Evolutionary conservation across 305 asterid genomes (phyloP), one percentile per base, ranked within the genome.

Genomic region (Fraxinus albicans): DNA sequence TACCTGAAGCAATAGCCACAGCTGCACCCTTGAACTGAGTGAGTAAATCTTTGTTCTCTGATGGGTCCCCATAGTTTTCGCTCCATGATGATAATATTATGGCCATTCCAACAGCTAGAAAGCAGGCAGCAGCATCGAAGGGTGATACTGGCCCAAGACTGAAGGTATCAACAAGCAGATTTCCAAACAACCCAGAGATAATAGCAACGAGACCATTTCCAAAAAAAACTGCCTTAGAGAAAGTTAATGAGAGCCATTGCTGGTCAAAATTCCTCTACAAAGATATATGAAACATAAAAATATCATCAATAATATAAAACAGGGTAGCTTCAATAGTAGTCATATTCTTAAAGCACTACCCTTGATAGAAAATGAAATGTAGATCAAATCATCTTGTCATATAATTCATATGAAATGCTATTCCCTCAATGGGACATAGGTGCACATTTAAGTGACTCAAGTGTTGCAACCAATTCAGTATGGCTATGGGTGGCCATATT

Each of bases 181-280:
- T 96, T 76, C 99, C 99, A 76, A 96, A 92, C 85, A 96, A 89
- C 58, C 99, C 99, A 86, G 99, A 36, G 63, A 96, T 35, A 83
- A 94, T 96, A 19, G 99, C 99, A 86, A 96, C 94, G 84, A 96
- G 98, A 75, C 99, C 99, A 85, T 96, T 96, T 44, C 99, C 99
- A 55, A 96, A 94, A 88, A 96, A 94, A 86, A 94, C 90, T 81
- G 99, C 99, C 91, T 96, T 94, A 63, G 99, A 93, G 89, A 96
- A 96, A 86, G 98, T 96, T 73, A 96, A 23, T 34, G 99, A 96
- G 84, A 96, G 98, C 98, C 99, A 96, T 83, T 94, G 99, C 83
- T 85, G 91, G 47, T 96, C 99, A 83, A 93, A 94, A 53, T 95
- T 94, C 87, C 99, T 92, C 99, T 96, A 94, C 90, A 86, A 80